Conservation (phyloP, 208 protist species). For the Novymonas esmeraldas region DNA sequence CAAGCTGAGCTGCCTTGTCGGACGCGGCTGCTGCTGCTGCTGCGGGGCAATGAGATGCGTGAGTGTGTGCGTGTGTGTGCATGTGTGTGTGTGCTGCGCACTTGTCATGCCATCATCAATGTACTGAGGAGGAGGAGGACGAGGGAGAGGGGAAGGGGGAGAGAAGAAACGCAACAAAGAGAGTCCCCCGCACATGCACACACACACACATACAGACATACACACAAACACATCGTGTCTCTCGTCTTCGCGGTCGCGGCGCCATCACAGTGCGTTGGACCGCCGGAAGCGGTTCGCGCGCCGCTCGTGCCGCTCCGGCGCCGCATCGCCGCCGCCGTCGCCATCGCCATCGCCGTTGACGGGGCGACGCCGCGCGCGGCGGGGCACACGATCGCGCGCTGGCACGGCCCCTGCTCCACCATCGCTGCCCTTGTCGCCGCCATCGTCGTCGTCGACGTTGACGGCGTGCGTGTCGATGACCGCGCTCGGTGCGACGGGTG, state of each 20-base stretch:
- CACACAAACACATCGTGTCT: not conserved
- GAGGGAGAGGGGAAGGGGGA: not conserved
- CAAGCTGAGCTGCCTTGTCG: no score
- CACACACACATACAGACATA: not conserved
- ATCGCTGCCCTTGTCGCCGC: not conserved
- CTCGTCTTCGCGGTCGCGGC: not conserved
- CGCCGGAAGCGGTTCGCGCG: slow-evolving; percentile 38
- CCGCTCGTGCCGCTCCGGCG: slow-evolving; percentile 30
- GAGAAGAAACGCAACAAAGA: no score
- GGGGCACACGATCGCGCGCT: slow-evolving; percentile 2
- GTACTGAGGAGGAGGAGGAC: not conserved
- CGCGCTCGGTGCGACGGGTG: not conserved
- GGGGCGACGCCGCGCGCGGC: slow-evolving; percentile 15
- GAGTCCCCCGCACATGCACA: not conserved
- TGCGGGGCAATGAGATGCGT: not conserved
- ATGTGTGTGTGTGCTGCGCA: no score
- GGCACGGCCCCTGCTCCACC: not conserved
- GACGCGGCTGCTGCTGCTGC: no score
- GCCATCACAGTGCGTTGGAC: slow-evolving; percentile 27
- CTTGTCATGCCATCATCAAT: no score
- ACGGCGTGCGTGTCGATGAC: not conserved
- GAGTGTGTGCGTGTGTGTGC: not conserved
- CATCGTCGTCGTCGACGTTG: slow-evolving; percentile 2
- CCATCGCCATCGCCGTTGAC: slow-evolving; percentile 3
- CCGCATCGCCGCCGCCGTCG: slow-evolving; percentile 7